Conservation (phyloP, 202 grass and related monocot genomes). For the Dendrocalamus latiflorus region DNA sequence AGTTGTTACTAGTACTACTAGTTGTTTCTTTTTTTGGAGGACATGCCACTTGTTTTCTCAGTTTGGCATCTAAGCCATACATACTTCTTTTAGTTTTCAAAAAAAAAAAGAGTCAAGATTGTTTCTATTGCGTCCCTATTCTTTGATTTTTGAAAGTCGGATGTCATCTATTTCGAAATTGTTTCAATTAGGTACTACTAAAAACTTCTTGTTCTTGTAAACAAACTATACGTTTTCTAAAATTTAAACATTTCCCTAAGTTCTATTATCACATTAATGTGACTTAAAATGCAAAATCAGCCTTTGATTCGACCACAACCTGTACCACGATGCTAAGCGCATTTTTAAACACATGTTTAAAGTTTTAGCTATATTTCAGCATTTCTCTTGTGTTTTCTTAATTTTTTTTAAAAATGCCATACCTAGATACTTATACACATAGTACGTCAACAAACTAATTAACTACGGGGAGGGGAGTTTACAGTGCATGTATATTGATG, state of each 20-base stretch:
- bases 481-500: neutral
- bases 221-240: neutral
- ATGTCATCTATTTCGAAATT: neutral
- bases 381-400: too few relatives aligned
- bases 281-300: neutral
- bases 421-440: neutral
- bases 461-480: neutral
- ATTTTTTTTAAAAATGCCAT: too few relatives aligned
- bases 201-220: neutral
- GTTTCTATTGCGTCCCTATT: neutral
- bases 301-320: neutral
- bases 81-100: neutral
- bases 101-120: neutral
- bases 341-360: neutral
- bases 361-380: neutral
- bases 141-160: neutral
- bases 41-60: neutral
- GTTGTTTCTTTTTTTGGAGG: neutral
- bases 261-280: neutral
- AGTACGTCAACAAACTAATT: neutral
- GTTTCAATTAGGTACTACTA: neutral
- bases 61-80: neutral
- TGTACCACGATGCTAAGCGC: neutral
- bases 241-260: neutral
- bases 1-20: too few relatives aligned